These are phyloP conservation scores for Botryotinia convoluta DNA, from an alignment of 2,329 filamentous ascomycete genomes.

Conservation along the genomic window DNA sequence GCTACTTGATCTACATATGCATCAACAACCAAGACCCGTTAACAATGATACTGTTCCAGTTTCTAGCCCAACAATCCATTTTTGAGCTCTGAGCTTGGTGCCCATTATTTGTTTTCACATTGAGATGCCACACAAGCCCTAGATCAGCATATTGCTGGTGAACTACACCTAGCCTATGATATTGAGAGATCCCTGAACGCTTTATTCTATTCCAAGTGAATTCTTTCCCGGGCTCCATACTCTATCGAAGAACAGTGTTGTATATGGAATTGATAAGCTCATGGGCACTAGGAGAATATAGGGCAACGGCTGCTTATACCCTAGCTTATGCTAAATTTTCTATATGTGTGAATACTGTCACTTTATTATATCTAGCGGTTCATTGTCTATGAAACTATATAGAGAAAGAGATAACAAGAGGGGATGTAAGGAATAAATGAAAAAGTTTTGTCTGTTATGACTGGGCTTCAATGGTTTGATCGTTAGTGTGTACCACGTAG, in stretches of 20 bases:
- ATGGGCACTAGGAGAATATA: neutral
- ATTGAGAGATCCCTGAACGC: neutral
- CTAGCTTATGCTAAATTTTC: neutral
- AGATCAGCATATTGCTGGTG: neutral
- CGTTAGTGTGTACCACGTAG: neutral
- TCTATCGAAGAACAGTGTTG: neutral
- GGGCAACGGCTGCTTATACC: neutral
- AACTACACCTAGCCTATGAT: neutral
- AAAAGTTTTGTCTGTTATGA: neutral
- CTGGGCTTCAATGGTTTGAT: neutral
- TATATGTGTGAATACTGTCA: neutral
- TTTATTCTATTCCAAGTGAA: neutral
- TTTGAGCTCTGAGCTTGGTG: neutral
- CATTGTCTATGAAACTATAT: neutral
- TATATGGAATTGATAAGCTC: accelerated
- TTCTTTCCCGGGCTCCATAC: accelerated
- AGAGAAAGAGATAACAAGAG: too few species aligned
- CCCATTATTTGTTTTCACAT: neutral
- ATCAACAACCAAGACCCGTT: neutral
- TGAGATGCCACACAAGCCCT: neutral
- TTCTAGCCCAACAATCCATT: neutral
- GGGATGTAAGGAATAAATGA: neutral
- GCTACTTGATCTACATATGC: neutral
- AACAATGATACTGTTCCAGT: too few species aligned
- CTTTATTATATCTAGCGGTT: accelerated